Percentiles rank a stretch among this genome's conserved stretches.
Conservation (phyloP, 345 rosid species). For the Stellera chamaejasme region DNA sequence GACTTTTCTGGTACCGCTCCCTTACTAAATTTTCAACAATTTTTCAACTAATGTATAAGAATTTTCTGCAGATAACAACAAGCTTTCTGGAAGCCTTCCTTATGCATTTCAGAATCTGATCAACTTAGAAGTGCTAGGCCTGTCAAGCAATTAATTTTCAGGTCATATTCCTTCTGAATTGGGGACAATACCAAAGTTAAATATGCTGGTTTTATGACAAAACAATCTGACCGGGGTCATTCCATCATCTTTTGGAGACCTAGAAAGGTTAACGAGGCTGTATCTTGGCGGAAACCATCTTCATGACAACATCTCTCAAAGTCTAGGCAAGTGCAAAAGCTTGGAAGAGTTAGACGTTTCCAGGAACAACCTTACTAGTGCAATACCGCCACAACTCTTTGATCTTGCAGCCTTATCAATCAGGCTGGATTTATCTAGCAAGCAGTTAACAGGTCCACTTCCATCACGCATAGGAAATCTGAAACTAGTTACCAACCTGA, state of each 20-base stretch:
- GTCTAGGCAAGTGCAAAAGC: slow-evolving; percentile 4
- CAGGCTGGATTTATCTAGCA: not conserved
- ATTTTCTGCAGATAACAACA: not conserved
- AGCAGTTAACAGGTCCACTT: slow-evolving; percentile 5
- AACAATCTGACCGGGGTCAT: slow-evolving; percentile 10
- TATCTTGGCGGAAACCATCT: slow-evolving; percentile 7
- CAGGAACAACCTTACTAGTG: slow-evolving; percentile 9
- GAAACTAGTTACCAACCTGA: not conserved
- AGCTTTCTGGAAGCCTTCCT: slow-evolving; percentile 16
- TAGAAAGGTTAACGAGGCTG: not conserved
- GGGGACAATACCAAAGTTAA: slow-evolving; percentile 10
- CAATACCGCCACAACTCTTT: slow-evolving; percentile 11
- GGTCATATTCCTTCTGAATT: slow-evolving; percentile 15
- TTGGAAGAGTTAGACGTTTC: not conserved
- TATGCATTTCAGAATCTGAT: slow-evolving; percentile 11
- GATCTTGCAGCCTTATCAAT: slow-evolving; percentile 1
- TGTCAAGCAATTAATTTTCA: not conserved
- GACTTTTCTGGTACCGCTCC: slow-evolving; percentile 6
- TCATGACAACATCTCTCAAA: slow-evolving; percentile 16
- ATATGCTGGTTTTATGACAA: not conserved
- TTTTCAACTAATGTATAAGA: not conserved
- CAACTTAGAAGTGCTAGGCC: slow-evolving; percentile 1
- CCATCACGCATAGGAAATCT: slow-evolving; percentile 6
- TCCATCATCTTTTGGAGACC: slow-evolving; percentile 12
- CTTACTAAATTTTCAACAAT: slow-evolving; percentile 17